Base-by-base conservation (phyloP, 441 rosid species). In the Croton setiger region DNA sequence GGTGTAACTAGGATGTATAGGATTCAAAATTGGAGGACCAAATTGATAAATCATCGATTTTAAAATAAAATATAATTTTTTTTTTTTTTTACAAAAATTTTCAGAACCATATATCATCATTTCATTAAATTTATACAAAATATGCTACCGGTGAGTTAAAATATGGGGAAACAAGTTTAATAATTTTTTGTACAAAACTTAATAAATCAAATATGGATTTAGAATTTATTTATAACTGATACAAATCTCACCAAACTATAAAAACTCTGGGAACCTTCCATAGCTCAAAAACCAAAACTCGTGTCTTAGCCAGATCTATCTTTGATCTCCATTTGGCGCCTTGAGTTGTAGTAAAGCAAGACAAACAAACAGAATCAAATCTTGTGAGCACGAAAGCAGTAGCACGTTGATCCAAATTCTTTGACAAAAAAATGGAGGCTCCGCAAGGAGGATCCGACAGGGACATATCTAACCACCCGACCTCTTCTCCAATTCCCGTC, bases 401-500 rank as follows among this genome's bases (percentile, higher is more conserved):
- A 70, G 2, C n/a, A 20, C 13, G 8, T 27, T 55, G 33, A 64
- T 86, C 83, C 56, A 65, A 69, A 64, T 57, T 71, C 70, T 43
- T 23, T 10, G 47, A 44, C 67, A 72, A 76, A 91, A 67, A 72
- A 76, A 91, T 92, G 96, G 96, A 93, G 72, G 67, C 77, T 37
- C 67, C 83, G 54, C 88, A 49, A 73, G 95, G 86, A 73, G 98
- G 90, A 76, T 88, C 87, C 77, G 97, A 90, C 67, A 73, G 92
- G 67, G 93, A 92, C 64, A 92, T 86, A 72, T 63, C 93, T 45
- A 72, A n/a, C 63, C 80, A 12, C 48, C 83, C 88, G 54, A 75
- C 93, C 60, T 73, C 97, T 57, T 92, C 97, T 80, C 97, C 98
- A 37, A 70, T 86, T 79, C 78, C 93, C 48, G 82, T 86, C 69